A percentile compares a stretch with the other conserved stretches of the same genome.
These are phyloP conservation scores for Starmera caribaea DNA, from an alignment of 805 yeast genomes.

Conservation along the genomic window DNA sequence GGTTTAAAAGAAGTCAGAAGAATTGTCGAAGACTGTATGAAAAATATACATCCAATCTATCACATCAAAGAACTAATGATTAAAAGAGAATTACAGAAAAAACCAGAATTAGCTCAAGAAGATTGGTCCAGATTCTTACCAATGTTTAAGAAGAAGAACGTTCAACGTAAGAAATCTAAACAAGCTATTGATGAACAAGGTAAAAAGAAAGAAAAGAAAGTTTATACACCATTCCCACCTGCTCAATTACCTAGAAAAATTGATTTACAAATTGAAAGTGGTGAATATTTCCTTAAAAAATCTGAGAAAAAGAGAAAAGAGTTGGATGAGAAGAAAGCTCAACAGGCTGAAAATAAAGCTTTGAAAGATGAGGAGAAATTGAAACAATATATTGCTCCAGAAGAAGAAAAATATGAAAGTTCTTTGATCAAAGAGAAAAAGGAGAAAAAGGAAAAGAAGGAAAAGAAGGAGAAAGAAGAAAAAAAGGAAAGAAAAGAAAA, in stretches of 20 bases:
- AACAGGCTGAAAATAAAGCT: slow-evolving; percentile 63
- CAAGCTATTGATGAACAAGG: slow-evolving; percentile 42
- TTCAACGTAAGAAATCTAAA: slow-evolving; percentile 84
- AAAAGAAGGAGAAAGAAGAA: slow-evolving; percentile 17
- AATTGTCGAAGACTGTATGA: slow-evolving; percentile 97
- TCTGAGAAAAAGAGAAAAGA: slow-evolving; percentile 67
- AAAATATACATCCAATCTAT: slow-evolving; percentile 93
- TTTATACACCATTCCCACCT: slow-evolving; percentile 98
- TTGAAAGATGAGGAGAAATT: slow-evolving; percentile 60
- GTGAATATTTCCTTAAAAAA: slow-evolving; percentile 92
- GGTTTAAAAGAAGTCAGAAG: slow-evolving; percentile 89
- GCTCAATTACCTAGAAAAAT: slow-evolving; percentile 93
- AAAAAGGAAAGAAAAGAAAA: slow-evolving; percentile 19
- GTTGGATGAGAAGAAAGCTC: slow-evolving; percentile 66
- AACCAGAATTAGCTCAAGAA: slow-evolving; percentile 90
- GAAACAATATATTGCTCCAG: slow-evolving; percentile 80
- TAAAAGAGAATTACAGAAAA: slow-evolving; percentile 87
- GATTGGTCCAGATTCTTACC: slow-evolving; percentile 97
- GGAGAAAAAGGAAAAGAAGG: slow-evolving; percentile 18
- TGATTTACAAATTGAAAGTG: slow-evolving; percentile 94
- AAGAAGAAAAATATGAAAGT: slow-evolving; percentile 51
- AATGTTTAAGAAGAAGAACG: slow-evolving; percentile 91
- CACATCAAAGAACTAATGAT: slow-evolving; percentile 97
- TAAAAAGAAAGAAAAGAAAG: slow-evolving; percentile 44
- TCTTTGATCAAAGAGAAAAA: slow-evolving; percentile 25